Evolutionary conservation across 345 rosid genomes (phyloP), one percentile per base, ranked within the genome.

Genomic region (Raphanus sativus): DNA sequence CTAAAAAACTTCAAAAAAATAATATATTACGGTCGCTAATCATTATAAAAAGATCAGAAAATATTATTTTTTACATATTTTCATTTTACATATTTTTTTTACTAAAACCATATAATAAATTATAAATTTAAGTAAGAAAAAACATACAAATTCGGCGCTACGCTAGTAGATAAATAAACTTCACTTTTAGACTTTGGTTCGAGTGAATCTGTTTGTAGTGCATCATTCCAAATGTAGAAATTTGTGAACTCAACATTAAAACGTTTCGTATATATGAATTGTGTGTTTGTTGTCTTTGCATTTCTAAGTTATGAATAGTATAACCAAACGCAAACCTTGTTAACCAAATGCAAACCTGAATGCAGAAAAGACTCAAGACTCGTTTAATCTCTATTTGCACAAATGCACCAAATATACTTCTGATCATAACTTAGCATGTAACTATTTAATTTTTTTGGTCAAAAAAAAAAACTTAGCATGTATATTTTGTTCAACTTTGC

Each of bases 391-490:
- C 32, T 25, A 25, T 58, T 45, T 25, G 32, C 62, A 60, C 2
- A 54, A 54, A 54, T 34, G 32, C 34, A 70, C 34, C 17, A 48
- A 12, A n/a, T 11, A 33, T 25, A 17, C 11, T 59, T 68, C 11
- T 52, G 2, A 17, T 54, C 8, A 56, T 50, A 9, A 70, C 74
- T 33, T 55, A 16, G 12, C 73, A 55, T 69, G 24, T 52, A 2
- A n/a, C n/a, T n/a, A n/a, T n/a, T n/a, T n/a, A n/a, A n/a, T n/a
- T n/a, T n/a, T n/a, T n/a, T n/a, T n/a, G n/a, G n/a, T n/a, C n/a
- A n/a, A n/a, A n/a, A n/a, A n/a, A n/a, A n/a, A n/a, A n/a, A 9
- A 70, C 74, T 33, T 55, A 16, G 12, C 73, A 55, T 69, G 24
- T 52, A 2, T 11, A 69, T 69, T 33, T 13, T 42, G 56, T 21